Evolutionary conservation across 2,329 filamentous ascomycete genomes (phyloP), one percentile per base, ranked within the genome.

Genomic region (Neofusicoccum umdonicola): DNA sequence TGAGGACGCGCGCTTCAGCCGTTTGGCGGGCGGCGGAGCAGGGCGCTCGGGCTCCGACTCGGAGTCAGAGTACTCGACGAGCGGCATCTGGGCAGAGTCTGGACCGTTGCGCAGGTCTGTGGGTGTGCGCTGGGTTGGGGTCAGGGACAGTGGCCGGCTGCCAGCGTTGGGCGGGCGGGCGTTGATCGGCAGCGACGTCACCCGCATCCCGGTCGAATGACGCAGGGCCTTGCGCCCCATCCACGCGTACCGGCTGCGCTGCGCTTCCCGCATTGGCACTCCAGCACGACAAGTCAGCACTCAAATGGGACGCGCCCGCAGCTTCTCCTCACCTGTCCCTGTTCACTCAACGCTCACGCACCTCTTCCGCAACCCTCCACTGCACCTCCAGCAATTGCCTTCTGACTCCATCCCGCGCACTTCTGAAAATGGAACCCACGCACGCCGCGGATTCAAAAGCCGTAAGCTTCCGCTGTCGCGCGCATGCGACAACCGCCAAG

Each of bases 11-110:
- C 37, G 35, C 35, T 37, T 34, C 57, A 19, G 60, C 17, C 22
- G 42, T 48, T 61, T 63, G 47, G 50, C 51, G 19, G 52, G 47
- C 37, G 51, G 47, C 34, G 42, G 39, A 34, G 54, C 51, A 17
- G 42, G 22, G 31, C 13, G 44, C 75, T 67, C 66, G 47, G 68
- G 66, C 62, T 73, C 66, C 51, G 71, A 71, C 69, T 83, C 77
- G 67, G 76, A 74, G 66, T 80, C 76, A 37, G 83, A 86, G 74
- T 93, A 92, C 70, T 87, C 83, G 68, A 91, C 88, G 39, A 91
- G 81, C 63, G 82, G 79, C 62, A 39, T 54, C 42, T 27, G 22
- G 58, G 47, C 41, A n/a, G 42, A n/a, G 48, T 22, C 50, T 27
- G 39, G 50, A 51, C 22, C 39, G 58, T 8, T 5, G 27, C 27